Evolutionary conservation across 768 basidiomycete species (phyloP).

Genomic region (Polyporus arcularius): DNA sequence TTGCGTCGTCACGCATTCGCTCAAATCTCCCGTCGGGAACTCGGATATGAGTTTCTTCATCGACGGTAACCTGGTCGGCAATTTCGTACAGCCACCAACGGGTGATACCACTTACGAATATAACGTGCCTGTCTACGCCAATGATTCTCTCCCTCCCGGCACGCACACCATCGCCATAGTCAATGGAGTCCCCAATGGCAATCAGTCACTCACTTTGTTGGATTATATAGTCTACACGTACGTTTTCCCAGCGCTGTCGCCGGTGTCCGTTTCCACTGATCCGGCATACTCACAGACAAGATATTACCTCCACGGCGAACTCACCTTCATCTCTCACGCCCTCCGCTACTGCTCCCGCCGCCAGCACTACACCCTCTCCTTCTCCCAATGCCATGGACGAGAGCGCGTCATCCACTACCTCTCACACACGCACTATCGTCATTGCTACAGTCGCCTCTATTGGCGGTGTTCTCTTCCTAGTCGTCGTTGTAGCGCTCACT

Average conservation of each 20-base stretch:
- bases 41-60: conserved; percentile 41
- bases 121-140: conserved; percentile 38
- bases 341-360: background rate
- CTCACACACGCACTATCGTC: conserved; percentile 14
- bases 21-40: conserved; percentile 27
- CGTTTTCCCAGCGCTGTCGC: background rate
- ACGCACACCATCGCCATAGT: conserved; percentile 36
- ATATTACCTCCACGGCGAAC: background rate
- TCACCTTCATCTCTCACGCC: background rate
- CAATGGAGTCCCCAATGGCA: conserved; percentile 34
- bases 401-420: background rate
- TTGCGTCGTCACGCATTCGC: conserved; percentile 36
- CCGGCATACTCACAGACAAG: conserved; percentile 3
- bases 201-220: conserved; percentile 34
- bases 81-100: conserved; percentile 26
- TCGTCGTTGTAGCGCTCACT: background rate
- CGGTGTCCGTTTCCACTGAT: background rate
- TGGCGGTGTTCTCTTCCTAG: conserved; percentile 1
- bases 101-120: conserved; percentile 31
- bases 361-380: background rate
- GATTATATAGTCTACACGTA: conserved; percentile 46
- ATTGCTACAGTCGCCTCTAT: conserved; percentile 15
- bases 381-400: background rate
- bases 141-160: conserved; percentile 26
- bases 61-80: conserved; percentile 35